Conservation (phyloP, 345 rosid genomes). For the Aegle marmelos region DNA sequence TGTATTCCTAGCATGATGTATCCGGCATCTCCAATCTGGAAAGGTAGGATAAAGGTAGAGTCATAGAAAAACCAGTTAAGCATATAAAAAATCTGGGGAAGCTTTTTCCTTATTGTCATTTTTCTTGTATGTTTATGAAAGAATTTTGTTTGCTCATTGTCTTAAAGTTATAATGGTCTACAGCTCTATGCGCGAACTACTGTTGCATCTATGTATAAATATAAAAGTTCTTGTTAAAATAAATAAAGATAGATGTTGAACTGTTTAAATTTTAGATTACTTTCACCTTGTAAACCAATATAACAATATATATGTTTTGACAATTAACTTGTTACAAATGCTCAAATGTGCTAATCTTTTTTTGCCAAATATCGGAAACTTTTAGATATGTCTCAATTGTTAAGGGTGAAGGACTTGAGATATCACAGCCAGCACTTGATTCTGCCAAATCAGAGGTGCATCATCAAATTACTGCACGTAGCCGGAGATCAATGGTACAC, state of each 20-base stretch:
- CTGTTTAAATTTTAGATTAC: background rate
- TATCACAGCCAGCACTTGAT: conserved; percentile 76
- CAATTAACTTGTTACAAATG: background rate
- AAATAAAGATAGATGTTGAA: background rate
- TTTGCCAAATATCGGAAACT: background rate
- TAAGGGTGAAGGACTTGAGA: conserved; percentile 53
- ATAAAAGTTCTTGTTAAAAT: no score
- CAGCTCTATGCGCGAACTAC: background rate
- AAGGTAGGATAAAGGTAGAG: background rate
- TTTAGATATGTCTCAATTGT: conserved; percentile 54
- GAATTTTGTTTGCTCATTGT: background rate
- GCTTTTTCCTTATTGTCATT: background rate
- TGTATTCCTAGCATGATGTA: background rate
- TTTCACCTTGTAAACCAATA: background rate
- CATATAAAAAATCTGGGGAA: background rate
- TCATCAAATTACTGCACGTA: conserved; percentile 67
- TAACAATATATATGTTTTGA: background rate
- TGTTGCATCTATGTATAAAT: background rate
- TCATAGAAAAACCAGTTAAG: background rate
- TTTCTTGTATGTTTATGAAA: background rate
- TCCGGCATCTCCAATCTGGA: background rate
- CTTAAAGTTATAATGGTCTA: background rate
- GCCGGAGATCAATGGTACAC: conserved; percentile 51
- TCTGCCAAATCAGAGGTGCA: conserved; percentile 51
- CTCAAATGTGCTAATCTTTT: background rate